These are phyloP conservation scores for Coemansia aciculifera DNA, from an alignment of 192 early-diverging fungal species.

Conservation along the genomic window DNA sequence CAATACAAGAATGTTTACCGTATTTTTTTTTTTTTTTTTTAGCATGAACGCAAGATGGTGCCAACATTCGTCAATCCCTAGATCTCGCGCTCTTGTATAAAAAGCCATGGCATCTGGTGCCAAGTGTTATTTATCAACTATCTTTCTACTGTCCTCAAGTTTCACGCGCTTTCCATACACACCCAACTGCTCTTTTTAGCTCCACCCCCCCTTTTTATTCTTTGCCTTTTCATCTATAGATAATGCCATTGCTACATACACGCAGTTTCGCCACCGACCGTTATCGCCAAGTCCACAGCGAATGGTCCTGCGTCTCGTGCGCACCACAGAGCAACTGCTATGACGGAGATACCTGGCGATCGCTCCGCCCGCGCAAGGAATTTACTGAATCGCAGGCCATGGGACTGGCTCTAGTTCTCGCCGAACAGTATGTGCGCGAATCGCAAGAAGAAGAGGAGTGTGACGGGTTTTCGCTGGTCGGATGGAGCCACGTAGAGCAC, in stretches of 20 bases:
- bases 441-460: not conserved
- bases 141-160: not conserved
- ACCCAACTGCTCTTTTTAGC: not conserved
- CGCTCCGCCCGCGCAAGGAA: not conserved
- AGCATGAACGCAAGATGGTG: constrained; percentile 5
- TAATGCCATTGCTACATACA: not conserved
- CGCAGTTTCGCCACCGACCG: not conserved
- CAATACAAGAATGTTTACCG: not conserved
- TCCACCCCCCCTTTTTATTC: not conserved
- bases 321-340: constrained; percentile 14
- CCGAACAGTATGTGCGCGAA: constrained; percentile 31
- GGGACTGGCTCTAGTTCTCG: constrained; percentile 28
- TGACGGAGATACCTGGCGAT: constrained; percentile 7
- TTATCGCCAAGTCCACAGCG: constrained; percentile 7
- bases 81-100: not conserved
- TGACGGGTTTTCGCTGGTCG: not conserved
- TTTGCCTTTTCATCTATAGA: not conserved
- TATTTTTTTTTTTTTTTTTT: not conserved
- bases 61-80: not conserved
- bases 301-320: constrained; percentile 16
- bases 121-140: not conserved
- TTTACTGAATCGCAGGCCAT: constrained; percentile 30
- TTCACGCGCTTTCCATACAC: not conserved
- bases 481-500: not conserved
- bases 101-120: not conserved